A percentile compares a stretch with the other conserved stretches of the same genome.
phyloP scores from a whole-genome alignment of 768 basidiomycete genomes.

The Pleurotus eryngii region DNA sequence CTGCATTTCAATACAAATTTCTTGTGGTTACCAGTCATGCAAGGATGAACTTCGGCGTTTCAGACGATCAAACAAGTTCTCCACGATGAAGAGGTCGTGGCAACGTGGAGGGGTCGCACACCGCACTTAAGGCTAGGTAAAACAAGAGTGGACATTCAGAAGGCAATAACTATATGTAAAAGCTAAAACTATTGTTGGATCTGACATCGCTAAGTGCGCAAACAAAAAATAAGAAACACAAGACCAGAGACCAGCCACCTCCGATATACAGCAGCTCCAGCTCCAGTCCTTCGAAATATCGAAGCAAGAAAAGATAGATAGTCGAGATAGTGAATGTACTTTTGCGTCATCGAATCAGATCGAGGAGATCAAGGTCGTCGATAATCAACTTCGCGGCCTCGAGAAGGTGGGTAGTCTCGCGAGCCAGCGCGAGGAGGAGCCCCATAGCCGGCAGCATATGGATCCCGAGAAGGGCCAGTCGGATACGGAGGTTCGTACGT shows the following conservation, averaged over 20 bases:
- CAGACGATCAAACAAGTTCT: too few species aligned
- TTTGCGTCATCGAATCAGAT: constrained; percentile 10
- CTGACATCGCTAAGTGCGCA: background rate
- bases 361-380: constrained; percentile 12
- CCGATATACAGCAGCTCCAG: too few species aligned
- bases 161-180: background rate
- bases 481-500: constrained; percentile 51
- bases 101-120: background rate
- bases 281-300: too few species aligned
- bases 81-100: too few species aligned
- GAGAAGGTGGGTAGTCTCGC: constrained; percentile 49
- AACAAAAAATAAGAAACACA: background rate
- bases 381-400: constrained; percentile 37
- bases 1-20: background rate
- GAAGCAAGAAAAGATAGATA: too few species aligned
- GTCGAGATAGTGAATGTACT: too few species aligned
- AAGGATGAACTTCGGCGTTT: too few species aligned
- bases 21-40: background rate
- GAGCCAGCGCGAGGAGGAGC: constrained; percentile 27
- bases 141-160: background rate
- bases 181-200: background rate
- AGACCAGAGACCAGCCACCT: too few species aligned
- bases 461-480: constrained; percentile 29
- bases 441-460: constrained; percentile 47
- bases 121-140: background rate